These are phyloP conservation scores for Ceratobasidium sp. DNA, from an alignment of 1,284 basidiomycete genomes.

Conservation along the genomic window DNA sequence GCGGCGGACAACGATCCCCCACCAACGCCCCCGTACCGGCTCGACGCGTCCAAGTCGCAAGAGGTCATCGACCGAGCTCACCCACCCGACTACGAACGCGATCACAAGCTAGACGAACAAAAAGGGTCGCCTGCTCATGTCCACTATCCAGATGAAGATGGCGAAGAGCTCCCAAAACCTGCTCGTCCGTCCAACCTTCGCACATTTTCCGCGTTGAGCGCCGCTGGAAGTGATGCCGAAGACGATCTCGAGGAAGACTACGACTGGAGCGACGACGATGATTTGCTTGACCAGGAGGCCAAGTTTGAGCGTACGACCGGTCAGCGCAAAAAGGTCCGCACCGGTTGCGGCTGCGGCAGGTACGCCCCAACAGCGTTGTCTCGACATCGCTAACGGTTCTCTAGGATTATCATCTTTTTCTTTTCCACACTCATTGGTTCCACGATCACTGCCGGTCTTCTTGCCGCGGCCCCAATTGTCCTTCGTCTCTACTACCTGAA, in stretches of 20 bases:
- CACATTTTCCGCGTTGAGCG: conserved; percentile 51
- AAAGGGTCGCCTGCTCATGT: conserved; percentile 30
- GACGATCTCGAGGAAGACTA: conserved; percentile 62
- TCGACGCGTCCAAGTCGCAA: conserved; percentile 44
- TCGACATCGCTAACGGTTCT: conserved; percentile 37
- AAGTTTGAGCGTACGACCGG: conserved; percentile 72
- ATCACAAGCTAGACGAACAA: conserved; percentile 42
- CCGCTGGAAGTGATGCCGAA: conserved; percentile 66
- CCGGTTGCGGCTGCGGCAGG: conserved; percentile 67
- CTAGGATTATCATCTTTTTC: conserved; percentile 68
- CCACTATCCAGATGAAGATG: conserved; percentile 44
- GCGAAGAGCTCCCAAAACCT: conserved; percentile 32
- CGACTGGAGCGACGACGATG: conserved; percentile 79
- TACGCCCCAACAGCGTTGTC: conserved; percentile 53
- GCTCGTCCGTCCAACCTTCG: not conserved
- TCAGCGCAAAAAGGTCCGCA: conserved; percentile 57
- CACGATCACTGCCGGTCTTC: conserved; percentile 67
- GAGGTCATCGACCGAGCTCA: conserved; percentile 39
- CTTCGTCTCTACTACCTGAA: conserved; percentile 76
- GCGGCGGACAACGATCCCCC: conserved; percentile 39
- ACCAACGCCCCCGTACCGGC: conserved; percentile 46
- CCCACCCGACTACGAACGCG: conserved; percentile 45
- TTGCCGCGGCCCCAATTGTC: conserved; percentile 69
- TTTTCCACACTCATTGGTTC: conserved; percentile 79
- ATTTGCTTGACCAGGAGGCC: conserved; percentile 72